Percentiles rank a stretch among this genome's conserved stretches.
Evolutionary conservation across 306 rosid species (phyloP).

Genomic region (Parietaria judaica): DNA sequence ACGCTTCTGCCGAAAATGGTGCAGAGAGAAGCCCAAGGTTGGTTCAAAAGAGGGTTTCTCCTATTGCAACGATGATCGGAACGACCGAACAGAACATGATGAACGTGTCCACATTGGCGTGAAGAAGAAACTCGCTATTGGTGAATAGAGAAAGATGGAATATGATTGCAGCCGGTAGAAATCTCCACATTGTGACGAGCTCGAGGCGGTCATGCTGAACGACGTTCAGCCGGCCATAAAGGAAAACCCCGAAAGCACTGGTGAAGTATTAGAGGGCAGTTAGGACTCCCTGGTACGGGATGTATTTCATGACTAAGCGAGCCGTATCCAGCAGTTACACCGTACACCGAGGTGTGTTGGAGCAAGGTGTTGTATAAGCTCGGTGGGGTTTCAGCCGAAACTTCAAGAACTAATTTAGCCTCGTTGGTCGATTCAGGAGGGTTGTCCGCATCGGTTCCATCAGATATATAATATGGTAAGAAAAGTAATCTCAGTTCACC

Average conservation of each 20-base stretch:
- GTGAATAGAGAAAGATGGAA: constrained; percentile 77
- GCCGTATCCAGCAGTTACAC: constrained; percentile 72
- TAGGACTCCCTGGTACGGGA: constrained; percentile 76
- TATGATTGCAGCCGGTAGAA: constrained; percentile 63
- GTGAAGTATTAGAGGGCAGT: constrained; percentile 83
- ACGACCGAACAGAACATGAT: constrained; percentile 68
- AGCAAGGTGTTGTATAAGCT: constrained; percentile 33
- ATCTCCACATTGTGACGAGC: constrained; percentile 63
- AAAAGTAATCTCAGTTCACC: neutral
- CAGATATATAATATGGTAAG: constrained; percentile 29
- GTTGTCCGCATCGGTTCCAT: constrained; percentile 33
- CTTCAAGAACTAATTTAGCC: constrained; percentile 22
- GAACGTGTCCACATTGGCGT: constrained; percentile 82
- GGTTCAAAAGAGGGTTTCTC: constrained; percentile 68
- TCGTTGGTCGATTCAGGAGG: constrained; percentile 17
- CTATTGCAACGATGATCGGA: constrained; percentile 68
- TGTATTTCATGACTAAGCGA: constrained; percentile 75
- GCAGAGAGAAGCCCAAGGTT: constrained; percentile 63
- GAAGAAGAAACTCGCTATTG: constrained; percentile 72
- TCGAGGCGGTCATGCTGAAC: constrained; percentile 50
- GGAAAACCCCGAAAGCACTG: constrained; percentile 61
- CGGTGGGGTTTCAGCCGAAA: constrained; percentile 20
- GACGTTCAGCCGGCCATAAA: constrained; percentile 45
- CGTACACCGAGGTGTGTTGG: constrained; percentile 54
- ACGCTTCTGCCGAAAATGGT: constrained; percentile 65